Percentiles rank a stretch among this genome's conserved stretches.
Evolutionary conservation across 495 filamentous ascomycete species (phyloP).

Genomic region (Evernia prunastri): DNA sequence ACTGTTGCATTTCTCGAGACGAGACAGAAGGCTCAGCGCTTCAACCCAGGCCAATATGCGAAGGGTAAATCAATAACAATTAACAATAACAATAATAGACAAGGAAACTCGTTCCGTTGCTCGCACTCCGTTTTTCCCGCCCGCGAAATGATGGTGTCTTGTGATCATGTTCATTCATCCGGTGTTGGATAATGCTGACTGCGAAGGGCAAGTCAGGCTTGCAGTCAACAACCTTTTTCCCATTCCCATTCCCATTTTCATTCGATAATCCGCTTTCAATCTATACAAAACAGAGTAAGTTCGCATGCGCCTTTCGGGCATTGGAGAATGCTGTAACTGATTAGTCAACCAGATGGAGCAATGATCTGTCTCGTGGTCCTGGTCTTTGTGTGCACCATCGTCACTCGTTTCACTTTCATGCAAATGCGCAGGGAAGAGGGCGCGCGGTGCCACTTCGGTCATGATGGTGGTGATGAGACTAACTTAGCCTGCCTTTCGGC

Average conservation of each 20-base stretch:
- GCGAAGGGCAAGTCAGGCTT: not conserved
- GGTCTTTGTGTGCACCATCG: not conserved
- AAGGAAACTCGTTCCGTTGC: not conserved
- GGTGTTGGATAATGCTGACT: not conserved
- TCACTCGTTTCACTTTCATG: not conserved
- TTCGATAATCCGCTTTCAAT: too few species aligned
- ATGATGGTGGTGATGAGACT: not conserved
- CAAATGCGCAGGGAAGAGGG: not conserved
- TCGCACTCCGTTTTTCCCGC: not conserved
- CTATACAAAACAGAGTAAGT: not conserved
- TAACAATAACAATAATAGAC: too few species aligned
- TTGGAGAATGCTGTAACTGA: not conserved
- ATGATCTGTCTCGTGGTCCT: not conserved
- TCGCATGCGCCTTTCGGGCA: not conserved
- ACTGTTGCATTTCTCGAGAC: slow-evolving; percentile 7
- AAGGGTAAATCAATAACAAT: too few species aligned
- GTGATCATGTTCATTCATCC: not conserved
- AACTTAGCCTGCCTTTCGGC: not conserved
- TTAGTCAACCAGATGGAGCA: not conserved
- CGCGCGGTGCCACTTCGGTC: slow-evolving; percentile 1
- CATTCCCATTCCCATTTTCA: too few species aligned
- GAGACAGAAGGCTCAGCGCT: slow-evolving; percentile 14
- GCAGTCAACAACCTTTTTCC: not conserved
- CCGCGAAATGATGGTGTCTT: not conserved
- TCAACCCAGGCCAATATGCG: slow-evolving; percentile 10